phyloP scores from a whole-genome alignment of 2,329 filamentous ascomycete genomes.

The Penicillium verrucosum region DNA sequence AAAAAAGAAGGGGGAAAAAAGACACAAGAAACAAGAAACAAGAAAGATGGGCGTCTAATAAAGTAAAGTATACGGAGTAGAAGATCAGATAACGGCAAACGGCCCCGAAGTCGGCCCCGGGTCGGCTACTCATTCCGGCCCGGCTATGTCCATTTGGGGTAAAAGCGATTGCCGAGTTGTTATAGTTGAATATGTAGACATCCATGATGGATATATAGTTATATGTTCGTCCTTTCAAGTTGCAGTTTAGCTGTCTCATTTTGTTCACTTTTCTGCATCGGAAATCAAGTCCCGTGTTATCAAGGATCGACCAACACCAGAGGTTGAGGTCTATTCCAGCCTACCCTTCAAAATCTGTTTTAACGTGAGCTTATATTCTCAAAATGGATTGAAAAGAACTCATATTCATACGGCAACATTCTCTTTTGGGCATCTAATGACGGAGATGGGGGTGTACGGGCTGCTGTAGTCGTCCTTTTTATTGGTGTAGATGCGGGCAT shows the following conservation, averaged over 20 bases:
- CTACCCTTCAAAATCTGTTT: neutral
- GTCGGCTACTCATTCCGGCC: neutral
- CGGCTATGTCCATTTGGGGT: neutral
- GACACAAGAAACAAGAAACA: too few relatives aligned
- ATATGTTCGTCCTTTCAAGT: neutral
- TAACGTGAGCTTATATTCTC: neutral
- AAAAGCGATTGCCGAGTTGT: neutral
- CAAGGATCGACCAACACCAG: neutral
- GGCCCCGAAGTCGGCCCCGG: conserved; percentile 3
- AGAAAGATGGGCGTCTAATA: neutral
- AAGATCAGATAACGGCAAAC: conserved; percentile 5
- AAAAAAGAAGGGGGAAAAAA: neutral
- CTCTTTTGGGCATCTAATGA: conserved; percentile 6
- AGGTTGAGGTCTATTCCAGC: neutral
- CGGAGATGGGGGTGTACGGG: neutral
- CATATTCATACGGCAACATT: conserved; percentile 9
- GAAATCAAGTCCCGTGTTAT: neutral
- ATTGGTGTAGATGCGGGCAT: conserved; percentile 9
- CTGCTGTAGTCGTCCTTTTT: conserved; percentile 3
- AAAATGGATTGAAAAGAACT: neutral
- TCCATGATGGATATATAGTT: neutral
- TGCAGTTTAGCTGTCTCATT: neutral
- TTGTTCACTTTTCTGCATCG: neutral
- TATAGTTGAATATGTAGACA: neutral
- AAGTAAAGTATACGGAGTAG: neutral